Evolutionary conservation across 495 filamentous ascomycete genomes (phyloP).

Genomic region (Hypoxylon trugodes): DNA sequence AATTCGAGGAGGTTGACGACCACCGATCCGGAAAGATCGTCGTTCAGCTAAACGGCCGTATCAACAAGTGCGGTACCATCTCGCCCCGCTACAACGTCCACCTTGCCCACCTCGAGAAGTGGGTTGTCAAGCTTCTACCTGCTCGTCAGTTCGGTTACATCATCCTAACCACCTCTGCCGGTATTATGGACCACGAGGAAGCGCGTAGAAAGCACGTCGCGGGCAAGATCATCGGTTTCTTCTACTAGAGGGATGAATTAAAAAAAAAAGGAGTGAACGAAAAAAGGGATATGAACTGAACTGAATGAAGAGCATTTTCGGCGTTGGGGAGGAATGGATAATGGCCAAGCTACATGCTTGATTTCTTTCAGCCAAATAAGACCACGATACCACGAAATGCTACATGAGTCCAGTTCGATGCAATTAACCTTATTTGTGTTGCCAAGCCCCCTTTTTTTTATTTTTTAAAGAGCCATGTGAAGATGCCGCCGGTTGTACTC

Average conservation of each 20-base stretch:
- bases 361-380: constrained; percentile 35
- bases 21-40: constrained; percentile 78
- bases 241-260: constrained; percentile 71
- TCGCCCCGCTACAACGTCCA: constrained; percentile 98
- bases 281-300: constrained; percentile 33
- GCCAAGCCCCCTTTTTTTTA: constrained; percentile 15
- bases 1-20: constrained; percentile 99
- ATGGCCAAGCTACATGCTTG: constrained; percentile 30
- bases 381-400: constrained; percentile 44
- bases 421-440: background rate
- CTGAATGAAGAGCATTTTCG: constrained; percentile 43
- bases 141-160: constrained; percentile 99
- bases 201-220: constrained; percentile 96
- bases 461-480: constrained; percentile 26
- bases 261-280: constrained; percentile 27
- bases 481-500: constrained; percentile 5
- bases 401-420: constrained; percentile 34
- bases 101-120: constrained; percentile 96
- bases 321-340: constrained; percentile 42
- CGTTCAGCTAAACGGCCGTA: constrained; percentile 63
- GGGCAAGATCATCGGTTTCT: constrained; percentile 96
- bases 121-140: constrained; percentile 97
- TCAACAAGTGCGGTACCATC: constrained; percentile 99
- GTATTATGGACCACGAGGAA: constrained; percentile 99
- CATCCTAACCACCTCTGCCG: constrained; percentile 96